Conservation (phyloP, 2,329 filamentous ascomycete species). For the Cryphonectria parasitica region DNA sequence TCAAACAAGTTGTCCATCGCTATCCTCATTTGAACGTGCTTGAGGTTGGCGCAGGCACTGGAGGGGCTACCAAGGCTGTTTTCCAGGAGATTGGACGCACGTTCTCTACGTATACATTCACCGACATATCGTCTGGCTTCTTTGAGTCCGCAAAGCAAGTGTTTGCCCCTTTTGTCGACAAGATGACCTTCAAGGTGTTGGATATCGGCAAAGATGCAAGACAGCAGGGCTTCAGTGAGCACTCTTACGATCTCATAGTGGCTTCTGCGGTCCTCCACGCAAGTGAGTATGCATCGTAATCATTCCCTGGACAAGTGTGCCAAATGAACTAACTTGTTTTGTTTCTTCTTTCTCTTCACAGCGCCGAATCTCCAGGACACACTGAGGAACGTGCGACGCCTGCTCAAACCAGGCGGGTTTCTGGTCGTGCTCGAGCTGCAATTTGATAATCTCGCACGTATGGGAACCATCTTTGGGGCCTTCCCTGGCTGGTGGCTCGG, state of each 20-base stretch:
- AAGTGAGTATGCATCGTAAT: constrained; percentile 2
- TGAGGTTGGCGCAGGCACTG: too few species aligned
- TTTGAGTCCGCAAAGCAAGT: too few species aligned
- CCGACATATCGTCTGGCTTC: too few species aligned
- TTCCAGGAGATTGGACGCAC: too few species aligned
- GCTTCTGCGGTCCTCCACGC: constrained; percentile 37
- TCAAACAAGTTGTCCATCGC: too few species aligned
- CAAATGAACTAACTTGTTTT: too few species aligned
- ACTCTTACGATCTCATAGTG: constrained; percentile 39
- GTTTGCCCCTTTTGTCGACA: background rate
- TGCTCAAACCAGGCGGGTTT: constrained; percentile 42
- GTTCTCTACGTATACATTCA: too few species aligned
- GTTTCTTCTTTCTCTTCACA: too few species aligned
- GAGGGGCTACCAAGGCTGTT: too few species aligned
- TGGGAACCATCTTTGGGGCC: constrained; percentile 3
- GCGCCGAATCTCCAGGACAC: constrained; percentile 28
- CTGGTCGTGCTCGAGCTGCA: constrained; percentile 33
- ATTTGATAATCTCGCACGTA: background rate
- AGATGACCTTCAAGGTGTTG: constrained; percentile 20
- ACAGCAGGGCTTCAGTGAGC: constrained; percentile 39
- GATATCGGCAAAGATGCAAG: constrained; percentile 28
- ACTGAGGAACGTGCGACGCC: constrained; percentile 33
- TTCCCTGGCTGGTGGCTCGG: constrained; percentile 16
- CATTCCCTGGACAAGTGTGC: too few species aligned
- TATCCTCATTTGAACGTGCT: too few species aligned